A percentile compares a stretch with the other conserved stretches of the same genome.
phyloP scores from a whole-genome alignment of 768 basidiomycete species.

The Russula abietina region DNA sequence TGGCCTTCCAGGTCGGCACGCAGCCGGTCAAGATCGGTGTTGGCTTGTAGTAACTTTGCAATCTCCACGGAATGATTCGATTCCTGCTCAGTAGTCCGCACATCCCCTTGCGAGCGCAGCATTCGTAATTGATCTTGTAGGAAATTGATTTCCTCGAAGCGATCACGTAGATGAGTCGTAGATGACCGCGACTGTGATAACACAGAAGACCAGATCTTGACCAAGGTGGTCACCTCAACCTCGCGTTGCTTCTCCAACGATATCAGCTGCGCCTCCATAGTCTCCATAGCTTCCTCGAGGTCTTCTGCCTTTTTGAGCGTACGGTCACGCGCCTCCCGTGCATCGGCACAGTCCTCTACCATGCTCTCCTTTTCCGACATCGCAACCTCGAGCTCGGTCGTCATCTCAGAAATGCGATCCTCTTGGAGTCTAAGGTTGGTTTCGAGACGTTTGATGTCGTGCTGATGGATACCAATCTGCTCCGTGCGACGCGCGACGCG shows the following conservation, averaged over 20 bases:
- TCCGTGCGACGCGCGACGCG: constrained; percentile 62
- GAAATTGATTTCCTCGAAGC: constrained; percentile 10
- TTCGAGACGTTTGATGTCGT: constrained; percentile 71
- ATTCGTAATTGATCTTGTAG: constrained; percentile 19
- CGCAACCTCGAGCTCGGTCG: constrained; percentile 58
- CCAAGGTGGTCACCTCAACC: constrained; percentile 27
- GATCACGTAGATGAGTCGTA: not conserved
- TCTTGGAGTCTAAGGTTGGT: constrained; percentile 70
- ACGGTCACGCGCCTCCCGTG: constrained; percentile 64
- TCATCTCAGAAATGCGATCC: constrained; percentile 67
- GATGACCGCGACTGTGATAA: constrained; percentile 14
- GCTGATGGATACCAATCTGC: constrained; percentile 72
- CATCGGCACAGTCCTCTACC: constrained; percentile 79
- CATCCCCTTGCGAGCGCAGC: constrained; percentile 11
- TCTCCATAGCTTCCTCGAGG: constrained; percentile 59
- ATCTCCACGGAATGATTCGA: constrained; percentile 8
- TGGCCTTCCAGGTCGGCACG: constrained; percentile 19
- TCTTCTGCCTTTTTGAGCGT: constrained; percentile 50
- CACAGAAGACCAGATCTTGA: constrained; percentile 25
- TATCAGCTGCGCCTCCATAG: constrained; percentile 31
- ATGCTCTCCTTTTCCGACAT: constrained; percentile 67
- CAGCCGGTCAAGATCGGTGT: constrained; percentile 19
- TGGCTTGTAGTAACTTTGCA: constrained; percentile 17
- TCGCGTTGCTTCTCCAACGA: constrained; percentile 27
- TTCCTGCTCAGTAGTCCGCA: constrained; percentile 8